A percentile compares a stretch with the other conserved stretches of the same genome.
Evolutionary conservation across 768 basidiomycete species (phyloP).

Genomic region (Chiua virens): DNA sequence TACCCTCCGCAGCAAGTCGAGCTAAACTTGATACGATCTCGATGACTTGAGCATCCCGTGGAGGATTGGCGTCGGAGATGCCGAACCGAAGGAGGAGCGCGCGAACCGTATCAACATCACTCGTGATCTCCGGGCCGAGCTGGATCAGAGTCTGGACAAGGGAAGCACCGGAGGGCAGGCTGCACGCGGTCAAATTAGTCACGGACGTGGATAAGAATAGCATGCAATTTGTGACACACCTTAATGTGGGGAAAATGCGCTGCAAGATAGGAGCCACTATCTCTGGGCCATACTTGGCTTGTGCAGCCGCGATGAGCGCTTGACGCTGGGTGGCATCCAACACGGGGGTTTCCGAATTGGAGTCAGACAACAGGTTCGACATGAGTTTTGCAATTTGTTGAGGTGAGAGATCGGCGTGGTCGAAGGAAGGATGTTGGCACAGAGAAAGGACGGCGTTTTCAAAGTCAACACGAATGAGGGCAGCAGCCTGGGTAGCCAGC

Average conservation of each 20-base stretch:
- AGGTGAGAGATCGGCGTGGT: slow-evolving; percentile 75
- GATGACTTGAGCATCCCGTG: slow-evolving; percentile 65
- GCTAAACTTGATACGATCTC: slow-evolving; percentile 71
- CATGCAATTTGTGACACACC: slow-evolving; percentile 43
- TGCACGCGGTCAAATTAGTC: slow-evolving; percentile 32
- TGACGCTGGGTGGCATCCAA: slow-evolving; percentile 74
- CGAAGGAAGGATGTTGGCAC: slow-evolving; percentile 79
- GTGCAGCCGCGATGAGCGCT: slow-evolving; percentile 69
- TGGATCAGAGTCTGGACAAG: slow-evolving; percentile 76
- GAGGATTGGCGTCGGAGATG: slow-evolving; percentile 69
- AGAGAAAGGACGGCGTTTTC: slow-evolving; percentile 75
- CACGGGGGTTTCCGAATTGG: slow-evolving; percentile 65
- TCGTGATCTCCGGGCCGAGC: slow-evolving; percentile 77
- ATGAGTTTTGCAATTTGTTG: slow-evolving; percentile 77
- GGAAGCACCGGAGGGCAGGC: slow-evolving; percentile 64
- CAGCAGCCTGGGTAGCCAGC: slow-evolving; percentile 56
- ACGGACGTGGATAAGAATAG: slow-evolving; percentile 10
- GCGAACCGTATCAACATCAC: slow-evolving; percentile 67
- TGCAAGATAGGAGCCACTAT: slow-evolving; percentile 72
- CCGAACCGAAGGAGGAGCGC: slow-evolving; percentile 74
- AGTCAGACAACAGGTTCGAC: slow-evolving; percentile 74
- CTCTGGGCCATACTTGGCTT: slow-evolving; percentile 80
- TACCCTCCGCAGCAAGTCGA: slow-evolving; percentile 71
- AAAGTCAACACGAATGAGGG: slow-evolving; percentile 73
- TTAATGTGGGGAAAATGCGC: slow-evolving; percentile 70